These are phyloP conservation scores for Tillandsia leiboldiana DNA, from an alignment of 176 grass and related monocot species.

Conservation along the genomic window DNA sequence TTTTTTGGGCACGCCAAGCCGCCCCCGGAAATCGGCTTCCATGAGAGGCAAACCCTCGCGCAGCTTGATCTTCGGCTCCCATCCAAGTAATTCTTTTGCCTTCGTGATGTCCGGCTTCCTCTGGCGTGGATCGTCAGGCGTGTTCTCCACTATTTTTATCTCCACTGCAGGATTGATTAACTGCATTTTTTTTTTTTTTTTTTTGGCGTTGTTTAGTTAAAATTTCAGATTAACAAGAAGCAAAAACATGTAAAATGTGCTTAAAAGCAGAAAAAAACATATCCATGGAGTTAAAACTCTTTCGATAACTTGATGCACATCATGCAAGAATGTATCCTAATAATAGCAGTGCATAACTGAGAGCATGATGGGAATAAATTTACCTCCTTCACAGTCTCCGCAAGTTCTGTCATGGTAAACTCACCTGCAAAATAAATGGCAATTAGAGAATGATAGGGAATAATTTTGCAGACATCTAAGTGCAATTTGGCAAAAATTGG, in stretches of 20 bases:
- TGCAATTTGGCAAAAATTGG: neutral
- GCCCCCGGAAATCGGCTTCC: conserved; percentile 89
- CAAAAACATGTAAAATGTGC: neutral
- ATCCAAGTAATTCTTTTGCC: conserved; percentile 28
- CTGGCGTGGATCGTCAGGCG: conserved; percentile 28
- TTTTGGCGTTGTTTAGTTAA: neutral
- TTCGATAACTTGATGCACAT: neutral
- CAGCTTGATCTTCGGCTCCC: conserved; percentile 40
- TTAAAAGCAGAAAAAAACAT: neutral
- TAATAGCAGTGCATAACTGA: neutral
- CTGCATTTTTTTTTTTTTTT: conserved; percentile 32
- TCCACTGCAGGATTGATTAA: conserved; percentile 69
- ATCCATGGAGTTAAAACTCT: neutral
- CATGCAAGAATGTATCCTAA: neutral
- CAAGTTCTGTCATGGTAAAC: conserved; percentile 98
- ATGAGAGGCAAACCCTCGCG: conserved; percentile 75
- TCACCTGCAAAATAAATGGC: conserved; percentile 42
- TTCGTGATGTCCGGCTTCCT: conserved; percentile 30
- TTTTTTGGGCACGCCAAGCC: conserved; percentile 62
- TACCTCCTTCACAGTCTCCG: conserved; percentile 94
- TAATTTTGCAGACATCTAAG: neutral
- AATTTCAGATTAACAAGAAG: neutral
- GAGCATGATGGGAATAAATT: conserved; percentile 1
- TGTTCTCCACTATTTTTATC: conserved; percentile 37
- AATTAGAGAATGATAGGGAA: neutral